Evolutionary conservation across 495 filamentous ascomycete genomes (phyloP), one percentile per base, ranked within the genome.

Genomic region (Cercophora scortea): DNA sequence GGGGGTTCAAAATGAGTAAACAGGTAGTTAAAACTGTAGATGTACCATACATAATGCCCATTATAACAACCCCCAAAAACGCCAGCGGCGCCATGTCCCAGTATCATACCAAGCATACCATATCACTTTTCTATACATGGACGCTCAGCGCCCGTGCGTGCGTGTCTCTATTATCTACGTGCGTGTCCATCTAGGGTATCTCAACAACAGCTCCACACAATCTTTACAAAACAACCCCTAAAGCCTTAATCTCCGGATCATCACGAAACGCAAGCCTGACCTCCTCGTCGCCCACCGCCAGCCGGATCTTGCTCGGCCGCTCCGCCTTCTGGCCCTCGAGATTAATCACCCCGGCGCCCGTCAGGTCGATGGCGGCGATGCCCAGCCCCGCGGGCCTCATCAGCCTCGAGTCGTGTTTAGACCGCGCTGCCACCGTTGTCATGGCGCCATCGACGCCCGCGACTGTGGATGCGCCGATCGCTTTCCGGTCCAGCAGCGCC

Each of bases 241-340:
- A 71, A 13, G 81, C 83, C 63, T 84, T 88, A 19, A 92, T 86
- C 67, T 95, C 88, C 8, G 76, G 79, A 75, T 99, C 93, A 58
- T 95, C 92, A 52, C 83, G 81, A 58, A 97, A 83, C 36, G 94
- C 93, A 54, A 83, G 71, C 65, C 85, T 84, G 0, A 99, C 81
- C 67, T 99, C 93, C 59, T 96, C 93, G 42, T 95, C 87, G 1
- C 86, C 84, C 52, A 96, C 85, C 32, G 88, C 79, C 48, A 97
- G 73, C 54, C 92, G 74, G 9, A 99, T 82, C 65, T 91, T 92
- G 38, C 90, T 90, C 32, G 84, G 88, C 13, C 93, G 75, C 58
- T 96, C 91, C 0, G 89, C 88, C 54, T 80, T 81, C 53, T 82
- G 78, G 15, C 76, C 75, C 66, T 97, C 93, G 33, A 97, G 59